These are phyloP conservation scores for Bullera alba DNA, from an alignment of 768 basidiomycete species.

Conservation along the genomic window DNA sequence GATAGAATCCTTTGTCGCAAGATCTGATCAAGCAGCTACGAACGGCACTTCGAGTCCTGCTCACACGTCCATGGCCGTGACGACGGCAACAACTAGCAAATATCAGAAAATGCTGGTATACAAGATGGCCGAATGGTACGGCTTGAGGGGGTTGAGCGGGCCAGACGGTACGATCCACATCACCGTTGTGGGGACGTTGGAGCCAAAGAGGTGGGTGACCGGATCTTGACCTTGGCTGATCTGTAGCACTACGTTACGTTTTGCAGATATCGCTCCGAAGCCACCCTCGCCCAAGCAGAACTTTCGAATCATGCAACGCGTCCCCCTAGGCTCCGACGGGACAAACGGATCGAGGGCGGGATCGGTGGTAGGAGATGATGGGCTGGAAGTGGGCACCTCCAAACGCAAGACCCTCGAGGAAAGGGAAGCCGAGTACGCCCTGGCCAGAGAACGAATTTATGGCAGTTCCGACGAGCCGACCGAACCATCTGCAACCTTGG, in stretches of 20 bases:
- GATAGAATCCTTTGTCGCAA: slow-evolving; percentile 27
- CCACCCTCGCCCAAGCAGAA: slow-evolving; percentile 17
- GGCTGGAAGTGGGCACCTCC: slow-evolving; percentile 5
- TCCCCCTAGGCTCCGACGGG: background rate
- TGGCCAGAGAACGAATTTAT: slow-evolving; percentile 29
- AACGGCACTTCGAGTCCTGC: background rate
- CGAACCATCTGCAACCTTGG: too few species aligned
- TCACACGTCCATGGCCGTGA: background rate
- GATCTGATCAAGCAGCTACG: background rate
- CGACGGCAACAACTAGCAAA: slow-evolving; percentile 18
- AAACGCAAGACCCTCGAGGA: slow-evolving; percentile 33
- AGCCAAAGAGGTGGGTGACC: slow-evolving; percentile 22
- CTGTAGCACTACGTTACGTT: slow-evolving; percentile 12
- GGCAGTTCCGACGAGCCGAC: too few species aligned
- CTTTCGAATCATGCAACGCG: slow-evolving; percentile 34
- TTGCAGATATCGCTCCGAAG: slow-evolving; percentile 22
- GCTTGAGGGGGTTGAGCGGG: slow-evolving; percentile 29
- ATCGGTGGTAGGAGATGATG: slow-evolving; percentile 15
- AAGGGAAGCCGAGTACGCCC: slow-evolving; percentile 32
- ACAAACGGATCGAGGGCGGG: slow-evolving; percentile 1
- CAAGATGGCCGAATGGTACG: slow-evolving; percentile 42
- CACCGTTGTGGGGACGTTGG: slow-evolving; percentile 19
- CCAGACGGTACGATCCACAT: slow-evolving; percentile 21
- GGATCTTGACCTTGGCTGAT: background rate
- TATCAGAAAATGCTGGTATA: slow-evolving; percentile 41